Evolutionary conservation across 129 eudicot genomes (phyloP), one percentile per base, ranked within the genome.

Genomic region (Tanacetum coccineum): DNA sequence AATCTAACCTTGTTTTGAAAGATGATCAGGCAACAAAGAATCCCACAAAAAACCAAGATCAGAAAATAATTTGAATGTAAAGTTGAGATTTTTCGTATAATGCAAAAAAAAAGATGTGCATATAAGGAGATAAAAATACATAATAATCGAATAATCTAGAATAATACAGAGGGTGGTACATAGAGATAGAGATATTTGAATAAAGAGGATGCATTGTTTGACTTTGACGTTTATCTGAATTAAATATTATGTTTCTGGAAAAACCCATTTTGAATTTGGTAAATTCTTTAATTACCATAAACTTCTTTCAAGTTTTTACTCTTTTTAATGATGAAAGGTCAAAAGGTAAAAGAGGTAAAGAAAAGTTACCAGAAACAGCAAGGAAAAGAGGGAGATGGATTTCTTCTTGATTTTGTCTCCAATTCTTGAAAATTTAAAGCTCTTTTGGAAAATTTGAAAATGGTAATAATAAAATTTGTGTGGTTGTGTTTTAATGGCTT

Each of bases 351-450:
- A 19, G 5, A 57, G 19, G 49, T 28, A 20, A 39, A 14, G 58
- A 46, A 14, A 9, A 56, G 14, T 39, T 46, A 71, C 60, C 79
- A 12, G 74, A 19, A 64, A 64, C 50, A 72, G 67, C 36, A 64
- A 66, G 62, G 77, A 66, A 67, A 53, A 71, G 81, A 78, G 74
- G 77, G 64, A 78, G 82, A 67, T 78, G 68, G 70, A 40, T 67
- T 73, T 64, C 55, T 6, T 62, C 13, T 40, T 22, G 40, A 48
- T 76, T 54, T 10, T 46, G 18, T 59, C 39, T 40, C 64, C 57
- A 61, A 55, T 54, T 19, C 73, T 58, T 70, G 14, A 62, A 56
- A 57, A 17, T 73, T 67, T 39, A 55, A 77, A 44, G 42, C 13
- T 64, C 56, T 50, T 54, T 66, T 6, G 26, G 13, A 26, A 51